Evolutionary conservation across 169 alveolate species (phyloP).

Genomic region (Cryptosporidium parvum): DNA sequence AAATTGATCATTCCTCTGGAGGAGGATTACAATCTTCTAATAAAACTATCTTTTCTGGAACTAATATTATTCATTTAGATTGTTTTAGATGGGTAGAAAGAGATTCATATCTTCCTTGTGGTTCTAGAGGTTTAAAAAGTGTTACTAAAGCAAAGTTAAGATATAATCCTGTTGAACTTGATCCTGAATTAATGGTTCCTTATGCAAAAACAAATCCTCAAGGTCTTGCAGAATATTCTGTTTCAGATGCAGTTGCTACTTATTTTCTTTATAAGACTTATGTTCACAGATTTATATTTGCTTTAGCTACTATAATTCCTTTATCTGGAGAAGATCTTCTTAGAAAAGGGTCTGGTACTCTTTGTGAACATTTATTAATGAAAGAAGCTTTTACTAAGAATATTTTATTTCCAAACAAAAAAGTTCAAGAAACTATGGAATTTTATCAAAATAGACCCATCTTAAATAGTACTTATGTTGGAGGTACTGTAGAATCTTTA

Average conservation of each 20-base stretch:
- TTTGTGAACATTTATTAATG: conserved; percentile 98
- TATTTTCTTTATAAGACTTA: conserved; percentile 96
- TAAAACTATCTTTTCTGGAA: conserved; percentile 85
- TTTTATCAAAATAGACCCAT: conserved; percentile 84
- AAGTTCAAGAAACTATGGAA: conserved; percentile 86
- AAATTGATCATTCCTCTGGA: conserved; percentile 49
- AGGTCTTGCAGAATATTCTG: conserved; percentile 97
- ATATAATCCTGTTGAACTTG: conserved; percentile 98
- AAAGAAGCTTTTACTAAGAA: conserved; percentile 96
- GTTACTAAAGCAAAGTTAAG: conserved; percentile 98
- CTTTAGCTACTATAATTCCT: conserved; percentile 97
- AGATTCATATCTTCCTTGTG: conserved; percentile 98
- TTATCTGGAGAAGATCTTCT: conserved; percentile 95
- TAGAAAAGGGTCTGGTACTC: conserved; percentile 99
- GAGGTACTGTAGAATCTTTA: conserved; percentile 98
- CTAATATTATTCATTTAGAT: conserved; percentile 94
- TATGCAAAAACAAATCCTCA: conserved; percentile 94
- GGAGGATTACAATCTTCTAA: conserved; percentile 73
- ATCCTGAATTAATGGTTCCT: conserved; percentile 98
- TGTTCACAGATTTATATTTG: conserved; percentile 98
- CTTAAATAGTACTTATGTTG: conserved; percentile 90
- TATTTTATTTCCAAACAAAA: conserved; percentile 97
- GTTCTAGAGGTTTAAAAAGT: conserved; percentile 93
- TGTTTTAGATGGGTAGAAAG: conserved; percentile 99
- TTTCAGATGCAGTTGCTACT: conserved; percentile 99